Evolutionary conservation across 768 basidiomycete genomes (phyloP).

Genomic region (Pleurotus platypus): DNA sequence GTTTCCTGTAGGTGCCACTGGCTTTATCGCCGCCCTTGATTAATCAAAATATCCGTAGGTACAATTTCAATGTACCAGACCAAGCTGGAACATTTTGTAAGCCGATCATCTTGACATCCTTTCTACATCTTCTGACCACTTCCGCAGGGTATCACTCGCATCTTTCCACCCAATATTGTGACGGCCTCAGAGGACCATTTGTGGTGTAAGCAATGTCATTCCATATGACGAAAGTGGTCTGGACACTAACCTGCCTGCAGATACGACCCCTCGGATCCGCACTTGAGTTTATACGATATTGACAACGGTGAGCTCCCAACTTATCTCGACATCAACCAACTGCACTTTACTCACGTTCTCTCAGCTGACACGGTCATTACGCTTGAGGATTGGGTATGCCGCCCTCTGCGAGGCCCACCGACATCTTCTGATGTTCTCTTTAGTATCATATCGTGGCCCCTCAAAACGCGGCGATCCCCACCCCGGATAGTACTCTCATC

Average conservation of each 20-base stretch:
- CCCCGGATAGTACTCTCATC: conserved; percentile 32
- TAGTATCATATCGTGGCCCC: conserved; percentile 16
- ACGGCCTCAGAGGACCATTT: conserved; percentile 28
- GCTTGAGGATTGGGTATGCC: conserved; percentile 27
- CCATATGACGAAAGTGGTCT: no score
- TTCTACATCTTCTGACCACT: no score
- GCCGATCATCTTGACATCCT: background rate
- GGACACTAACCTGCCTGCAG: no score
- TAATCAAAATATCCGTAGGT: conserved; percentile 17
- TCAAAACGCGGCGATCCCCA: conserved; percentile 14
- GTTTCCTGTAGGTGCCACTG: background rate
- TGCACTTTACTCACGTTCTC: background rate
- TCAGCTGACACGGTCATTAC: conserved; percentile 24
- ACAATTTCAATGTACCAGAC: conserved; percentile 5
- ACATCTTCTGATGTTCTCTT: no score
- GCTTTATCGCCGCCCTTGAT: no score
- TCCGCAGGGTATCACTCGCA: conserved; percentile 1
- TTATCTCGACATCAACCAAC: no score
- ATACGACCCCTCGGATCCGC: conserved; percentile 29
- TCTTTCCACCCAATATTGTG: conserved; percentile 36
- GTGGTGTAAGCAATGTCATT: background rate
- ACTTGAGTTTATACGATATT: conserved; percentile 11
- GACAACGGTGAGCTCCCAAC: conserved; percentile 19
- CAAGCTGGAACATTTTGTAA: conserved; percentile 28
- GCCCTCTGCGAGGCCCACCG: background rate